Conservation (phyloP, 176 grass and related monocot species). For the Bolboschoenus planiculmis region DNA sequence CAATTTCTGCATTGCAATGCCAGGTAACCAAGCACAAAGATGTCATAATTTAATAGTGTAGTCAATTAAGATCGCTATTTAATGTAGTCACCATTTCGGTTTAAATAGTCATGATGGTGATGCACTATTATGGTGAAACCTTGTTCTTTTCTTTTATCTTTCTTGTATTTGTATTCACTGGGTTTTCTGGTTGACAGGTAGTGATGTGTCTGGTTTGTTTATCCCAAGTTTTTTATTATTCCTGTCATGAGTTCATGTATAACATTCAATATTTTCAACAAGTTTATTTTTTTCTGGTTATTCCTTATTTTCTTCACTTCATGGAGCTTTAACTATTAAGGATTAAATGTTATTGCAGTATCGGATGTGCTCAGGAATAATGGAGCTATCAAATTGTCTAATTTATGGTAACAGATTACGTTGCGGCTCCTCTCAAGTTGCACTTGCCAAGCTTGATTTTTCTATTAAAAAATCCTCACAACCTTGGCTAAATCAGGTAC, state of each 20-base stretch:
- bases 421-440: constrained; percentile 77
- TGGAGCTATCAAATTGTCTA: constrained; percentile 82
- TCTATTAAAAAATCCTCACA: constrained; percentile 35
- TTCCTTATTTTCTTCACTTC: neutral
- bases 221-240: neutral
- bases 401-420: constrained; percentile 83
- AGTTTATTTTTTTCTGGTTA: neutral
- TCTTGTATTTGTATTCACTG: constrained; percentile 20
- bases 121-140: neutral
- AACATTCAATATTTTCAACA: neutral
- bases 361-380: constrained; percentile 93
- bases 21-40: constrained; percentile 42
- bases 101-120: neutral
- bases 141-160: neutral
- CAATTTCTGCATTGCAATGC: constrained; percentile 84
- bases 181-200: constrained; percentile 24
- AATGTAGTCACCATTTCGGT: neutral
- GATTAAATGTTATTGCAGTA: constrained; percentile 46
- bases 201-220: neutral
- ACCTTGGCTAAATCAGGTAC: constrained; percentile 74
- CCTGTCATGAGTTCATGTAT: neutral
- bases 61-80: neutral
- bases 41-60: neutral
- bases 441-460: constrained; percentile 67
- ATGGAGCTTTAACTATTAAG: neutral